Percentiles rank a stretch among this genome's conserved stretches.
Evolutionary conservation across 1,284 basidiomycete genomes (phyloP).

Genomic region (Coniferiporia sulphurascens): DNA sequence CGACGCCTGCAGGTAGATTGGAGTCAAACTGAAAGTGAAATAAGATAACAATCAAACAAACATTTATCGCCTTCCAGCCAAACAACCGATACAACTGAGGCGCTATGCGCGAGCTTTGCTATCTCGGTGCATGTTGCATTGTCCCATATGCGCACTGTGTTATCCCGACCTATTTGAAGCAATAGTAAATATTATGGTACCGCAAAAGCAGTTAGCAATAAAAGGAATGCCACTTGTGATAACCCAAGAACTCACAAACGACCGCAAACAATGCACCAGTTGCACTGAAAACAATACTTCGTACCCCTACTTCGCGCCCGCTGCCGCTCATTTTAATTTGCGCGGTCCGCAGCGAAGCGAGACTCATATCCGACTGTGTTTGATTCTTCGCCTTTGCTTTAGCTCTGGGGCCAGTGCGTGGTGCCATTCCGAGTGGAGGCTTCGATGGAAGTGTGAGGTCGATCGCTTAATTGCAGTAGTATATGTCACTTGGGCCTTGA

Average conservation of each 20-base stretch:
- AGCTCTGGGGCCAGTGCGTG: background rate
- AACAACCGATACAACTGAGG: conserved; percentile 39
- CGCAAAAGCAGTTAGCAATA: background rate
- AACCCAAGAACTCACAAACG: conserved; percentile 21
- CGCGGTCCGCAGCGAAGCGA: conserved; percentile 1
- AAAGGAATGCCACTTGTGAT: background rate
- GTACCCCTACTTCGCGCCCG: conserved; percentile 17
- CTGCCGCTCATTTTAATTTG: conserved; percentile 8
- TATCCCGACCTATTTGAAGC: conserved; percentile 41
- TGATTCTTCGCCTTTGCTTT: background rate
- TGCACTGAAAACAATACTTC: conserved; percentile 20
- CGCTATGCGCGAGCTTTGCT: conserved; percentile 35
- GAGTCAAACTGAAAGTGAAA: background rate
- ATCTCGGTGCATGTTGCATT: conserved; percentile 37
- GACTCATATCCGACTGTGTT: background rate
- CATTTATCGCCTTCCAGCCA: conserved; percentile 55
- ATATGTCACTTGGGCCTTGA: background rate
- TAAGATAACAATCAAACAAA: background rate
- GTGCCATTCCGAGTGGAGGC: background rate
- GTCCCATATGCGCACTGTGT: conserved; percentile 53
- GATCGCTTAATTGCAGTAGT: background rate
- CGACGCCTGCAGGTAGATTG: conserved; percentile 28
- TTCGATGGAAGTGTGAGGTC: background rate
- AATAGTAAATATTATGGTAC: background rate
- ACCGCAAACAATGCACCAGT: conserved; percentile 24